Evolutionary conservation across 352 stramenopile genomes (phyloP), one percentile per base, ranked within the genome.

Genomic region (Peronospora belbahrii): DNA sequence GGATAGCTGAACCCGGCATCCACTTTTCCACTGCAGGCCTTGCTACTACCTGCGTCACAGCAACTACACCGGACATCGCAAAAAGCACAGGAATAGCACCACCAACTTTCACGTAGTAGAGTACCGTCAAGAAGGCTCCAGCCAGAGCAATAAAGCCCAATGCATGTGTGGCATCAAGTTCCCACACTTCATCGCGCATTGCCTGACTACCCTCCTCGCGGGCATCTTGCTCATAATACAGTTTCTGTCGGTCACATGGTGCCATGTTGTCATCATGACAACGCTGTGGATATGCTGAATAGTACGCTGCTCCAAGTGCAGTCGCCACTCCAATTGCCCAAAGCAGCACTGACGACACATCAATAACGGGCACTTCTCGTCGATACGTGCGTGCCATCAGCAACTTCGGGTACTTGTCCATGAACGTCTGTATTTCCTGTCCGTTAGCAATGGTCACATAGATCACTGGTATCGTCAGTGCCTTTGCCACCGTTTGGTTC

Each of bases 31-130:
- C 34, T 17, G 58, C 22, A 10, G 78, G 74, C 31, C 52, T 64
- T 34, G 51, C 52, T 9, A 87, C 48, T n/a, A 90, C 55, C 28
- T 85, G 69, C 6, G 67, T 69, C 19, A 88, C 52, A 3, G 75
- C 77, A 6, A 39, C 64, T 0, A 65, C 48, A 18, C 65, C 67
- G 4, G 75, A 86, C 11, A 88, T 17, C 6, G 65, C 60, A 37
- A 87, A 90, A n/a, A 90, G 59, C 20, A 90, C 65, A 2, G 78
- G 77, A 34, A 90, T 70, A 2, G 74, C 36, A 13, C 62, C 54
- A 9, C 59, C 62, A 34, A 84, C 54, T 28, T 86, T 84, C 15
- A 88, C 58, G 36, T 74, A 90, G 54, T 84, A 90, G 4, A 88
- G 74, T 1, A 88, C 20, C 10, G 69, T 82, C 38, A 90, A 59